phyloP scores from a whole-genome alignment of 2,329 filamentous ascomycete genomes.

The Aspergillus floridensis region DNA sequence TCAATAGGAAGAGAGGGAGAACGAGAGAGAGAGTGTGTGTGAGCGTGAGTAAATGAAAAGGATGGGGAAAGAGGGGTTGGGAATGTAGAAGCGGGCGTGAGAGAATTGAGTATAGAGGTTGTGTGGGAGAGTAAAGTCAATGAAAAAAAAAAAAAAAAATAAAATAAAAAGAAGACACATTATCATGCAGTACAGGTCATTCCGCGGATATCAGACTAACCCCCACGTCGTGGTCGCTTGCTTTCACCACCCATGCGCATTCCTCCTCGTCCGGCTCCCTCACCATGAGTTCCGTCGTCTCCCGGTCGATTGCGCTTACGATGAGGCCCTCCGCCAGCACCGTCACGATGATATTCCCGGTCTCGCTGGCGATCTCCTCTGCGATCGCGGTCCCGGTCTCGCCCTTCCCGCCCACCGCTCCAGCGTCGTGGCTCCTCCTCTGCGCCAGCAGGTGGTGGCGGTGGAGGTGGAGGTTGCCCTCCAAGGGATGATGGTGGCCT shows the following conservation, averaged over 20 bases:
- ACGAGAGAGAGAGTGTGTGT: constrained; percentile 8
- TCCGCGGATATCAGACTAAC: not conserved
- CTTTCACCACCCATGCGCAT: constrained; percentile 40
- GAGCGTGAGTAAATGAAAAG: not conserved
- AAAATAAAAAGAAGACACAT: constrained; percentile 15
- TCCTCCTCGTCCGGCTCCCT: constrained; percentile 33
- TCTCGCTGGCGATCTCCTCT: constrained; percentile 36
- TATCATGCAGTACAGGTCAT: not conserved
- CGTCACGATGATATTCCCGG: constrained; percentile 31
- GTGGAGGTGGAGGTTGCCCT: constrained; percentile 27
- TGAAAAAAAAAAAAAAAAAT: too few relatives aligned
- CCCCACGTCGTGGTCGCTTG: constrained; percentile 42
- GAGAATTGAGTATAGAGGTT: not conserved
- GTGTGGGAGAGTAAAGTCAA: constrained; percentile 9
- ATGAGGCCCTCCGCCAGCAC: constrained; percentile 27
- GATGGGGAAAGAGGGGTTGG: not conserved
- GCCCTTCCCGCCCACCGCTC: constrained; percentile 34
- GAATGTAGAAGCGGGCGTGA: not conserved
- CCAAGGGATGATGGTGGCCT: constrained; percentile 35
- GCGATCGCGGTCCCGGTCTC: constrained; percentile 36
- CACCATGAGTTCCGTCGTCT: constrained; percentile 30
- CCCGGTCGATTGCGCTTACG: constrained; percentile 40
- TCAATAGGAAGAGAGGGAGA: constrained; percentile 12
- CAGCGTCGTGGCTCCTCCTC: constrained; percentile 36
- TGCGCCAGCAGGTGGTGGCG: constrained; percentile 27